phyloP scores from a whole-genome alignment of 495 filamentous ascomycete genomes.

The Podospora bellae-mahoneyi region DNA sequence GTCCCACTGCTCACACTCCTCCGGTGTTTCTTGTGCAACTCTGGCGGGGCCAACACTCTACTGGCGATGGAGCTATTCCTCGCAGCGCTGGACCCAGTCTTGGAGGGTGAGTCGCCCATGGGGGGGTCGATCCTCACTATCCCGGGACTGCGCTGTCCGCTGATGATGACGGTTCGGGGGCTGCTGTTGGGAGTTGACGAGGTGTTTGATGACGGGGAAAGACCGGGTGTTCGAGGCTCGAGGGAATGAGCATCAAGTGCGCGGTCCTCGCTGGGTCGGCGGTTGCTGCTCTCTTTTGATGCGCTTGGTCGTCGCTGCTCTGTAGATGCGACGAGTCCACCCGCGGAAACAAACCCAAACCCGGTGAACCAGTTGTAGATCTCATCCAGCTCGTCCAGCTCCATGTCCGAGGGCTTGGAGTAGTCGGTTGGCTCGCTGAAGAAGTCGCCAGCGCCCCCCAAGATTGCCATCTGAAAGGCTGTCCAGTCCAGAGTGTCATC shows the following conservation, averaged over 20 bases:
- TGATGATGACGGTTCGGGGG: conserved; percentile 16
- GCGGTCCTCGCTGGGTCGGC: background rate
- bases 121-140: conserved; percentile 22
- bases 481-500: conserved; percentile 54
- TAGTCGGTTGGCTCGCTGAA: conserved; percentile 43
- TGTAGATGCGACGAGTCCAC: conserved; percentile 32
- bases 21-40: conserved; percentile 11
- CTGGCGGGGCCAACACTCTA: conserved; percentile 15
- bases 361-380: conserved; percentile 43
- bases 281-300: background rate
- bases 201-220: conserved; percentile 19
- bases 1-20: conserved; percentile 19
- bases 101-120: background rate
- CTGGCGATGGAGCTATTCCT: conserved; percentile 17
- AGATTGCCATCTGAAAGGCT: conserved; percentile 55
- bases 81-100: background rate
- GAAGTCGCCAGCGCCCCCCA: conserved; percentile 46
- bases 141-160: conserved; percentile 10
- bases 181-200: conserved; percentile 30
- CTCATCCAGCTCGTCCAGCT: conserved; percentile 42
- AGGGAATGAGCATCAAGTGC: background rate
- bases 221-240: conserved; percentile 13
- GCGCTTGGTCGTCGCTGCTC: conserved; percentile 21
- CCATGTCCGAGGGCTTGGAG: conserved; percentile 33
- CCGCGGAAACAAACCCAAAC: conserved; percentile 39